These are phyloP conservation scores for Amanita rimosa DNA, from an alignment of 768 basidiomycete genomes.

Conservation along the genomic window DNA sequence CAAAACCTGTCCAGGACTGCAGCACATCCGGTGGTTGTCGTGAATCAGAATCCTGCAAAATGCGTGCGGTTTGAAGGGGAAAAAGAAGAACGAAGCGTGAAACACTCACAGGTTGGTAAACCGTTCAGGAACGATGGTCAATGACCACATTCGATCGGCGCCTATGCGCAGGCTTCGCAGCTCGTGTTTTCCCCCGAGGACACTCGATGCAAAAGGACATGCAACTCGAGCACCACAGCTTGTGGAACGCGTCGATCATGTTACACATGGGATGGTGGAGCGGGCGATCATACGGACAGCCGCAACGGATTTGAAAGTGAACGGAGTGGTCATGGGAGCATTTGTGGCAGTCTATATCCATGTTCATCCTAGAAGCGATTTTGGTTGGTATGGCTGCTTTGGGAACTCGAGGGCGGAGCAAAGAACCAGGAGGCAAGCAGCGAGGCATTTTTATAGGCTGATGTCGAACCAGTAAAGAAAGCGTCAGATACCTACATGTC, in stretches of 20 bases:
- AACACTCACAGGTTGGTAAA: too few relatives aligned
- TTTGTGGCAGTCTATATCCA: conserved; percentile 7
- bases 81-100: too few relatives aligned
- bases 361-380: background rate
- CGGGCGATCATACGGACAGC: conserved; percentile 19
- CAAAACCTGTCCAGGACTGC: too few relatives aligned
- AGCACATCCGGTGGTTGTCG: too few relatives aligned
- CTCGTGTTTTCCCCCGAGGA: background rate
- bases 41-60: background rate
- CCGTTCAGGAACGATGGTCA: too few relatives aligned
- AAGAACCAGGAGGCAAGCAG: background rate
- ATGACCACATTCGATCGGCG: background rate
- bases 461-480: background rate
- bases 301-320: conserved; percentile 23
- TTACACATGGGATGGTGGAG: conserved; percentile 18
- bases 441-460: background rate
- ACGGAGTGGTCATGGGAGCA: conserved; percentile 12
- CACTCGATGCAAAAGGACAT: conserved; percentile 18
- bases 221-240: conserved; percentile 21
- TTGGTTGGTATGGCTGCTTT: background rate
- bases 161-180: background rate
- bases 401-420: background rate
- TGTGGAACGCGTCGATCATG: conserved; percentile 22
- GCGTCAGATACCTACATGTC: conserved; percentile 3
- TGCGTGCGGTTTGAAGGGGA: background rate